Evolutionary conservation across 495 filamentous ascomycete genomes (phyloP), one percentile per base, ranked within the genome.

Genomic region (Lepidopterella palustris): DNA sequence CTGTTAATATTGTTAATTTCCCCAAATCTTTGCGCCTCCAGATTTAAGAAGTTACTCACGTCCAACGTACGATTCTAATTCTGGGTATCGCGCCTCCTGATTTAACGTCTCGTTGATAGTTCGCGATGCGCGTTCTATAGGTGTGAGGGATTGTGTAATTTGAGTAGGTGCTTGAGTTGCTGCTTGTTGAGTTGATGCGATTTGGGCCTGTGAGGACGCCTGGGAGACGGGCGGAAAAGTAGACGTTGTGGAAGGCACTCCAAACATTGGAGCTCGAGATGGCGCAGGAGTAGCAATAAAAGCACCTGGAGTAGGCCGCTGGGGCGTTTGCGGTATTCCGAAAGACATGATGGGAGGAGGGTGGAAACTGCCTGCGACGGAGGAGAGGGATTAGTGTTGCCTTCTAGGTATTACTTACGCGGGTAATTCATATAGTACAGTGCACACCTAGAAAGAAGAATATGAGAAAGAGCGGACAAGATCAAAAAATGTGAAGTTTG

Each of bases 31-130:
- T 11, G 40, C 27, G 24, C 25, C 4, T 42, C 5, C 10, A 40
- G 10, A 23, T 31, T 26, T 18, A 55, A 53, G 8, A 61, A 25
- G 23, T 24, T 18, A 39, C 87, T 79, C 79, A 97, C 92, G 91
- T 69, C 83, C 84, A 63, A 95, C 79, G 73, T 96, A 96, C 65
- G 81, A 87, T 72, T 97, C 93, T 4, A 99, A 77, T 61, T 95
- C 89, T 8, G 91, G 91, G 69, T 89, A 97, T 66, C 84, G 84
- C 65, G 83, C 79, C 68, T 97, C 95, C 54, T 79, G 78, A 29
- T 76, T 71, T 24, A 97, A 73, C 13, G 84, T 83, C 63, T 87
- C 81, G 75, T 92, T 93, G 67, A 99, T 83, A n/a, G 86, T 91
- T 32, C 78, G 77, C 42, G 90, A 87, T 6, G 88, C 93, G 66